Evolutionary conservation across 768 basidiomycete species (phyloP).

Genomic region (Naganishia antarctica): DNA sequence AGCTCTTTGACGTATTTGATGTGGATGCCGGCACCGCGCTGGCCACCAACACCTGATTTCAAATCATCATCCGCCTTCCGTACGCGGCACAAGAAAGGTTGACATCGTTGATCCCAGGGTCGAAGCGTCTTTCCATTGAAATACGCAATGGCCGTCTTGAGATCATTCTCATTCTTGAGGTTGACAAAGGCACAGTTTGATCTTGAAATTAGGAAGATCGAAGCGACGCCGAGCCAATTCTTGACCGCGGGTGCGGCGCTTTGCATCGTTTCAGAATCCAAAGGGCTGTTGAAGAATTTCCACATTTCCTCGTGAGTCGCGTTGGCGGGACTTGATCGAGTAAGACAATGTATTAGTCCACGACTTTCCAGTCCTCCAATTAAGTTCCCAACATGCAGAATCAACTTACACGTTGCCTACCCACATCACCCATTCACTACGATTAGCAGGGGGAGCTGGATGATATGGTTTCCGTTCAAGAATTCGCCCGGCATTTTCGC

Average conservation of each 20-base stretch:
- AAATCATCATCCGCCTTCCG: constrained; percentile 77
- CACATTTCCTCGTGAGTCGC: constrained; percentile 78
- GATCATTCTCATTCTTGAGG: constrained; percentile 61
- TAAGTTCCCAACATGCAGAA: too few species aligned
- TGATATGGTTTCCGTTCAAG: constrained; percentile 45
- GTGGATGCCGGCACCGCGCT: constrained; percentile 81
- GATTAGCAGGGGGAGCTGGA: constrained; percentile 53
- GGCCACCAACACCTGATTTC: constrained; percentile 83
- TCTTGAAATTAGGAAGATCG: constrained; percentile 89
- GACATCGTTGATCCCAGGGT: constrained; percentile 66
- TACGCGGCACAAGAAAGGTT: constrained; percentile 74
- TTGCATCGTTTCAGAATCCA: constrained; percentile 28
- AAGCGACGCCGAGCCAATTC: constrained; percentile 61
- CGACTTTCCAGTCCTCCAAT: too few species aligned
- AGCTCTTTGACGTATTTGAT: constrained; percentile 68
- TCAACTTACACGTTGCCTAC: constrained; percentile 66
- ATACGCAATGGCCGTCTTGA: constrained; percentile 63
- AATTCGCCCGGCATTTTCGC: neutral
- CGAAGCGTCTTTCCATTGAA: constrained; percentile 72
- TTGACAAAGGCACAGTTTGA: constrained; percentile 94
- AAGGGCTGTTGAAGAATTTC: constrained; percentile 65
- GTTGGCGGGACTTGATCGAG: constrained; percentile 58
- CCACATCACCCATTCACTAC: constrained; percentile 96
- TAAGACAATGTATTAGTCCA: too few species aligned
- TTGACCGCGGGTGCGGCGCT: constrained; percentile 26